A percentile compares a stretch with the other conserved stretches of the same genome.
Evolutionary conservation across 306 rosid genomes (phyloP).

Genomic region (Purshia tridentata): DNA sequence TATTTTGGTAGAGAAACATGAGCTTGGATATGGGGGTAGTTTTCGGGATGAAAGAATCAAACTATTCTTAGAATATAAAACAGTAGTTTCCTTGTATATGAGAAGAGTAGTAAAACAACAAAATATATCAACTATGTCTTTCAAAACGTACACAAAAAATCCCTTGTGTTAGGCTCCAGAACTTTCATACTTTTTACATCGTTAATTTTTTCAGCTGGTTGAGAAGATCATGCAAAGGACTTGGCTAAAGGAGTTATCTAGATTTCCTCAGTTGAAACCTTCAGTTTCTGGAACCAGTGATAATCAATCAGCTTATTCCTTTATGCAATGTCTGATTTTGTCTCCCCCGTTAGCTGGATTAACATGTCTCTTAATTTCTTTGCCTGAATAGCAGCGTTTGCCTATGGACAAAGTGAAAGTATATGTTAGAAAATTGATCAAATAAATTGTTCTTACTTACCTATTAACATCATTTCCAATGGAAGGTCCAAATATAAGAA

Average conservation of each 20-base stretch:
- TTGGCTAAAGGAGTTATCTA: background rate
- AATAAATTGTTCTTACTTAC: constrained; percentile 15
- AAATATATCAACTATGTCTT: no score
- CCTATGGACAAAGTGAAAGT: constrained; percentile 38
- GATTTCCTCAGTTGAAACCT: constrained; percentile 4
- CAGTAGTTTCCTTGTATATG: background rate
- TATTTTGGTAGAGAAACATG: no score
- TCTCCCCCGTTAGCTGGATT: constrained; percentile 33
- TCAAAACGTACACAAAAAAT: no score
- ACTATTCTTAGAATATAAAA: no score
- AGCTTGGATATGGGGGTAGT: no score
- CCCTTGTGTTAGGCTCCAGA: background rate
- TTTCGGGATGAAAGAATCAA: no score
- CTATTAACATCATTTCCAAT: background rate
- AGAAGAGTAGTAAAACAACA: background rate
- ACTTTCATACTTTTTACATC: background rate
- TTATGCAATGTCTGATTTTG: background rate
- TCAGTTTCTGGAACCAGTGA: background rate
- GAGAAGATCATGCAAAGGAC: background rate
- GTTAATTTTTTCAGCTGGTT: no score
- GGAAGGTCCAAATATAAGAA: background rate
- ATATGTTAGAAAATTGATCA: constrained; percentile 7
- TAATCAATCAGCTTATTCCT: background rate
- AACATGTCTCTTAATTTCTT: constrained; percentile 45
- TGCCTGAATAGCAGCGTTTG: constrained; percentile 47